phyloP scores from a whole-genome alignment of 2,329 filamentous ascomycete species.

The Exophiala oligosperma region DNA sequence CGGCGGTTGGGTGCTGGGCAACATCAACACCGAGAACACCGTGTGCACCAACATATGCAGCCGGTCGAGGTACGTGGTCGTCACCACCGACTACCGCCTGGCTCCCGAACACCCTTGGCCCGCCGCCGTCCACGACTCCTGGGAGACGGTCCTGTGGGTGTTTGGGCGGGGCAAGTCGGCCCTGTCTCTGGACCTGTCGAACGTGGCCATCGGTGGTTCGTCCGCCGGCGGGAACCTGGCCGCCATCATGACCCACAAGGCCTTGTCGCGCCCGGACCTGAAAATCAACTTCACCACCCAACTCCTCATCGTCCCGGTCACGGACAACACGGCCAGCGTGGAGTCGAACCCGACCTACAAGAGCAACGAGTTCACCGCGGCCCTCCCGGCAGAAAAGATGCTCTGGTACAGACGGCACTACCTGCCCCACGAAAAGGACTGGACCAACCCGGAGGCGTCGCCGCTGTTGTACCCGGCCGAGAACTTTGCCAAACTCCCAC shows the following conservation, averaged over 20 bases:
- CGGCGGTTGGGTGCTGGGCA: slow-evolving; percentile 60
- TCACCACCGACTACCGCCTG: slow-evolving; percentile 58
- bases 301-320: slow-evolving; percentile 58
- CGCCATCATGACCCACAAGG: slow-evolving; percentile 52
- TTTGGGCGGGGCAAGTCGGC: background rate
- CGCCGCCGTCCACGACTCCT: background rate
- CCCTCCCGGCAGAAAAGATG: slow-evolving; percentile 58
- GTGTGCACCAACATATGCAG: slow-evolving; percentile 57
- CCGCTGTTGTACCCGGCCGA: slow-evolving; percentile 51
- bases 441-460: slow-evolving; percentile 55
- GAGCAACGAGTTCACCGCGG: slow-evolving; percentile 49
- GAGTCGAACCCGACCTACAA: slow-evolving; percentile 38
- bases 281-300: slow-evolving; percentile 46
- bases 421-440: slow-evolving; percentile 49
- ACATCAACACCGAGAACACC: slow-evolving; percentile 59
- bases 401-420: slow-evolving; percentile 56
- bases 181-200: slow-evolving; percentile 38
- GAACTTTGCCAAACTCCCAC: slow-evolving; percentile 53
- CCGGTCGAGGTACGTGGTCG: slow-evolving; percentile 52
- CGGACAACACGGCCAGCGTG: slow-evolving; percentile 54
- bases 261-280: slow-evolving; percentile 14
- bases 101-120: slow-evolving; percentile 1
- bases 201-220: slow-evolving; percentile 50
- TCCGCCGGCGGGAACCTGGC: slow-evolving; percentile 55
- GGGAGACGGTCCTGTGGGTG: slow-evolving; percentile 1